A percentile compares a stretch with the other conserved stretches of the same genome.
Conservation (phyloP, 805 yeast genomes). For the Kuraishia piskuri region DNA sequence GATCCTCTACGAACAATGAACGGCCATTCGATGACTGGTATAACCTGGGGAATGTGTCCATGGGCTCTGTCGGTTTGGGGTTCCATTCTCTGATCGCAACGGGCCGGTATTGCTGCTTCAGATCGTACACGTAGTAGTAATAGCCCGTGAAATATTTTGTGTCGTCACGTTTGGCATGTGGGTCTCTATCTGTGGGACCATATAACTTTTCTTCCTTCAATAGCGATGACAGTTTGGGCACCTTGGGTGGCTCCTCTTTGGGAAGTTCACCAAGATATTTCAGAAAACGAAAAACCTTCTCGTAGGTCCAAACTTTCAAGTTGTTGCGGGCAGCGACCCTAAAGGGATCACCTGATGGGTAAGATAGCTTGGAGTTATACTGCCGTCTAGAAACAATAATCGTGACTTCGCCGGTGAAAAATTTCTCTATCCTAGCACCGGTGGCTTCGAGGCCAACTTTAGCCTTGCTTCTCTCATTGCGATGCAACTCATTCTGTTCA, state of each 20-base stretch:
- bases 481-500: slow-evolving; percentile 16
- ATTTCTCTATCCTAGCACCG: slow-evolving; percentile 50
- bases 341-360: slow-evolving; percentile 54
- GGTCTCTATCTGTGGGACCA: slow-evolving; percentile 87
- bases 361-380: slow-evolving; percentile 26
- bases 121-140: slow-evolving; percentile 73
- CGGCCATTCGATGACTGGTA: slow-evolving; percentile 61
- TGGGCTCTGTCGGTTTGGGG: slow-evolving; percentile 26
- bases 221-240: slow-evolving; percentile 41
- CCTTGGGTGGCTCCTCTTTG: slow-evolving; percentile 12
- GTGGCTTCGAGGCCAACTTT: slow-evolving; percentile 27
- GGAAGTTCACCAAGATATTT: slow-evolving; percentile 45
- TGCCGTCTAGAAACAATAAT: slow-evolving; percentile 69
- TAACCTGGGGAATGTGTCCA: slow-evolving; percentile 44
- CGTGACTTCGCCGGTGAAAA: slow-evolving; percentile 57
- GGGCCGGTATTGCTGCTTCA: slow-evolving; percentile 71
- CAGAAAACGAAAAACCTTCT: slow-evolving; percentile 75
- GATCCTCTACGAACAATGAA: slow-evolving; percentile 73
- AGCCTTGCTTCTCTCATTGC: slow-evolving; percentile 25
- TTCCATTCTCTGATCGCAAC: slow-evolving; percentile 78
- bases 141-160: slow-evolving; percentile 70
- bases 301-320: slow-evolving; percentile 82
- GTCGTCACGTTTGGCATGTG: slow-evolving; percentile 77
- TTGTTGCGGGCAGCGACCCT: slow-evolving; percentile 49
- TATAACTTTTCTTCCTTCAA: slow-evolving; percentile 76